Evolutionary conservation across 176 grass and related monocot species (phyloP).

Genomic region (Saccharum spontaneum): DNA sequence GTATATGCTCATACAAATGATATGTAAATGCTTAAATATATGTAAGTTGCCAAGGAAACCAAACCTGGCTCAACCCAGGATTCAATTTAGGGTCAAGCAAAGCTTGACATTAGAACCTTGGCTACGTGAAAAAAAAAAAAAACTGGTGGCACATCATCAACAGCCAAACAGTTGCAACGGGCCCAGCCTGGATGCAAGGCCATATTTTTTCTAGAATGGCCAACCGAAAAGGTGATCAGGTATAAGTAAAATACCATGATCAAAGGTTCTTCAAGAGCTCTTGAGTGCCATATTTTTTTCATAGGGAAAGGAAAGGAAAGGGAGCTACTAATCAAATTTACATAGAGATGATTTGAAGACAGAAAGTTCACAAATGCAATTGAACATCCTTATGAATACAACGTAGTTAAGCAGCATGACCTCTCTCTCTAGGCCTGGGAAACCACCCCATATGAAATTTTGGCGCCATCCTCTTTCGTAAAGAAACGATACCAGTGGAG

Average conservation of each 20-base stretch:
- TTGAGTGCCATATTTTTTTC: background rate
- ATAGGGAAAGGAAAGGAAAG: background rate
- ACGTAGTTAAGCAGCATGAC: constrained; percentile 39
- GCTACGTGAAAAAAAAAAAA: background rate
- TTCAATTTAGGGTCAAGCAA: background rate
- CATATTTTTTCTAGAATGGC: background rate
- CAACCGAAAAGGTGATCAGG: background rate
- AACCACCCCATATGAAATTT: constrained; percentile 92
- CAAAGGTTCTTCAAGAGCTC: background rate
- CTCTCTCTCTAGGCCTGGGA: constrained; percentile 86
- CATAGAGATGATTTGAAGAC: background rate
- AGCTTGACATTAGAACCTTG: background rate
- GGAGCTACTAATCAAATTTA: background rate
- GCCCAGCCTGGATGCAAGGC: background rate
- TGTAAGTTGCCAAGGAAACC: background rate
- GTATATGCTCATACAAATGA: constrained; percentile 11
- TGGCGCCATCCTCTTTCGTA: constrained; percentile 97
- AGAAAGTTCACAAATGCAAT: constrained; percentile 21
- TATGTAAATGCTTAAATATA: constrained; percentile 1
- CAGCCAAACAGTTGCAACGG: background rate
- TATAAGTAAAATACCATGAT: background rate
- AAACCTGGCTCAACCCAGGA: background rate
- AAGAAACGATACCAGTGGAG: constrained; percentile 76
- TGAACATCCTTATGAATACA: constrained; percentile 18
- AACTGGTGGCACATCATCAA: background rate